These are phyloP conservation scores for Coriaria nepalensis DNA, from an alignment of 306 rosid species.

Conservation along the genomic window DNA sequence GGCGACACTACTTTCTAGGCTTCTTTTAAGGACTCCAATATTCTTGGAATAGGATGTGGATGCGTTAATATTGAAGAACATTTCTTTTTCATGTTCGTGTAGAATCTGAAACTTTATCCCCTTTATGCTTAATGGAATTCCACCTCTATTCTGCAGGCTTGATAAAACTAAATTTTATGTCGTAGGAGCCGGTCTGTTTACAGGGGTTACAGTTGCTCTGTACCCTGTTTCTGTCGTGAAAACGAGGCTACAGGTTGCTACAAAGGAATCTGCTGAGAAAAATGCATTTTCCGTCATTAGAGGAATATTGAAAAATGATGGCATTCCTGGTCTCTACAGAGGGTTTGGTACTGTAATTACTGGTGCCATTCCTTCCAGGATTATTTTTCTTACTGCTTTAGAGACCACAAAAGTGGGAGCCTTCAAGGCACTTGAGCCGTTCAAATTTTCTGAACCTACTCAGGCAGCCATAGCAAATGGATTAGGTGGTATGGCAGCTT, in stretches of 20 bases:
- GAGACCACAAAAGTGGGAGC: conserved; percentile 73
- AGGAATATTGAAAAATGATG: conserved; percentile 67
- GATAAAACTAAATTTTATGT: conserved; percentile 73
- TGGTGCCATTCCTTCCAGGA: conserved; percentile 80
- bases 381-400: conserved; percentile 64
- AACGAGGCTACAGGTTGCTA: conserved; percentile 81
- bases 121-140: conserved; percentile 10
- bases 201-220: conserved; percentile 72
- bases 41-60: neutral
- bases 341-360: conserved; percentile 77
- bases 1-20: too few relatives aligned
- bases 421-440: conserved; percentile 58
- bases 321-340: conserved; percentile 74
- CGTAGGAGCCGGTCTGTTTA: conserved; percentile 76
- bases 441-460: conserved; percentile 51
- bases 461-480: conserved; percentile 89
- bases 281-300: conserved; percentile 54
- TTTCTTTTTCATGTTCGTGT: neutral
- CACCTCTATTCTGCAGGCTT: conserved; percentile 46
- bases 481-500: conserved; percentile 67
- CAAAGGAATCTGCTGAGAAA: conserved; percentile 55
- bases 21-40: too few relatives aligned
- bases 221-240: conserved; percentile 85
- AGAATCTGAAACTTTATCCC: conserved; percentile 9
- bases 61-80: neutral